These are phyloP conservation scores for Talaromyces sp. DNA, from an alignment of 2,329 filamentous ascomycete species.

Conservation along the genomic window DNA sequence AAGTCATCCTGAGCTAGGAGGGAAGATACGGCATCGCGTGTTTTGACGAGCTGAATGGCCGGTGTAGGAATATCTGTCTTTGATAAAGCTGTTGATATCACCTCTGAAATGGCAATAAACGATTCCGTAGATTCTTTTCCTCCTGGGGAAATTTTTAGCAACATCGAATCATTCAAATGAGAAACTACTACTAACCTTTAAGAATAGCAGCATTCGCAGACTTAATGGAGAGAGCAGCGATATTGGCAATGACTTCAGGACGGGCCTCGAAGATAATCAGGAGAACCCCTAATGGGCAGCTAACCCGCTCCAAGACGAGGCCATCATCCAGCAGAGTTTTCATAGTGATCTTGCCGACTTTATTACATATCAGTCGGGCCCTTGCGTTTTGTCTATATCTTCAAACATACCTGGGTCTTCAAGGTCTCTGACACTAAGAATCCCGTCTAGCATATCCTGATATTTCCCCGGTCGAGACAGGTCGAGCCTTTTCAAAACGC, in stretches of 20 bases:
- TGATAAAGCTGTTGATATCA: conserved; percentile 74
- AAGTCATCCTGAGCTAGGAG: conserved; percentile 80
- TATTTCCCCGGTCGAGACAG: conserved; percentile 83
- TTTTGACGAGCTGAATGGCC: conserved; percentile 90
- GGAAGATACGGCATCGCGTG: conserved; percentile 81
- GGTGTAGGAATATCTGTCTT: conserved; percentile 72
- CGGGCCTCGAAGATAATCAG: conserved; percentile 98
- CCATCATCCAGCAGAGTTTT: conserved; percentile 82
- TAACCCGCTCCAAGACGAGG: conserved; percentile 78
- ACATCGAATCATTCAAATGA: not conserved
- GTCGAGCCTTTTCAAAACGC: conserved; percentile 83
- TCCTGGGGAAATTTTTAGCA: conserved; percentile 44
- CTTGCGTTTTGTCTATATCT: not conserved
- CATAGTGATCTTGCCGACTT: conserved; percentile 79
- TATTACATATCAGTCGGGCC: conserved; percentile 1
- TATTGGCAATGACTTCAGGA: conserved; percentile 97
- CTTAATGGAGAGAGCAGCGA: conserved; percentile 91
- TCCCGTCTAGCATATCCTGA: conserved; percentile 96
- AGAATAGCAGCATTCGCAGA: conserved; percentile 95
- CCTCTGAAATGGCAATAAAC: conserved; percentile 83
- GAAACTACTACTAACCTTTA: conserved; percentile 56
- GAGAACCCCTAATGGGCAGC: conserved; percentile 93
- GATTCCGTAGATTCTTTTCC: conserved; percentile 94
- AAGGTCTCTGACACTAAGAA: conserved; percentile 78
- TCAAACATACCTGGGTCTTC: conserved; percentile 71